Conservation (phyloP, 2,329 filamentous ascomycete genomes). For the Neonectria neomacrospora region DNA sequence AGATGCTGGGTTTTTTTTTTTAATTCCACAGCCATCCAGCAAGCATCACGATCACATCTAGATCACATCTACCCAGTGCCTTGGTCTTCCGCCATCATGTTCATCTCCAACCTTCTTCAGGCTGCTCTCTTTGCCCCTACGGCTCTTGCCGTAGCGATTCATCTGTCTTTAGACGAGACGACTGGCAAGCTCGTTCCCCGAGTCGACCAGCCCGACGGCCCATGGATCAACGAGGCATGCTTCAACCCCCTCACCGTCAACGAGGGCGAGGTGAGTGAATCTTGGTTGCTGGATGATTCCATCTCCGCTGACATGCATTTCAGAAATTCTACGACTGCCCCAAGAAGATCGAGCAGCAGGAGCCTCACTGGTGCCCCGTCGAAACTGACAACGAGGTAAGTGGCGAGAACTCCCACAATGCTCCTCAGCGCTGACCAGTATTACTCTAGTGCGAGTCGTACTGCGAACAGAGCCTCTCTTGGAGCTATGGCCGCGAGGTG, state of each 20-base stretch:
- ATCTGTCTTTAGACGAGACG: neutral
- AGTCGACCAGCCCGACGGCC: conserved; percentile 10
- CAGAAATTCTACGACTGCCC: conserved; percentile 6
- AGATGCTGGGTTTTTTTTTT: neutral
- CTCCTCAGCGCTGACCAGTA: neutral
- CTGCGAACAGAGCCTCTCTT: neutral
- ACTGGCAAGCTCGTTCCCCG: neutral
- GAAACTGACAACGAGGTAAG: neutral
- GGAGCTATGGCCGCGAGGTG: conserved; percentile 7
- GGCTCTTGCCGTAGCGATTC: neutral
- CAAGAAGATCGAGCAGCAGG: conserved; percentile 7
- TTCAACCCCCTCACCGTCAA: conserved; percentile 6
- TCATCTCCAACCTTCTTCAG: neutral
- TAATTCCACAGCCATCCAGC: neutral
- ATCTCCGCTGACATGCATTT: neutral
- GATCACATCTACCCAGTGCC: neutral
- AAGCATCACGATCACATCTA: neutral
- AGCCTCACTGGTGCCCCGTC: neutral
- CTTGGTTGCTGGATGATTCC: neutral
- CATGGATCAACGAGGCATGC: conserved; percentile 7
- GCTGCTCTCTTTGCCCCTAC: neutral
- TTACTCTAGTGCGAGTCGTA: conserved; percentile 1
- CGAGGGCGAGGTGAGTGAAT: neutral
- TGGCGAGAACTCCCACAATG: neutral
- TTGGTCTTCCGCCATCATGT: neutral